Conservation (phyloP, 1,284 basidiomycete species). For the Cryptococcus deneoformans region DNA sequence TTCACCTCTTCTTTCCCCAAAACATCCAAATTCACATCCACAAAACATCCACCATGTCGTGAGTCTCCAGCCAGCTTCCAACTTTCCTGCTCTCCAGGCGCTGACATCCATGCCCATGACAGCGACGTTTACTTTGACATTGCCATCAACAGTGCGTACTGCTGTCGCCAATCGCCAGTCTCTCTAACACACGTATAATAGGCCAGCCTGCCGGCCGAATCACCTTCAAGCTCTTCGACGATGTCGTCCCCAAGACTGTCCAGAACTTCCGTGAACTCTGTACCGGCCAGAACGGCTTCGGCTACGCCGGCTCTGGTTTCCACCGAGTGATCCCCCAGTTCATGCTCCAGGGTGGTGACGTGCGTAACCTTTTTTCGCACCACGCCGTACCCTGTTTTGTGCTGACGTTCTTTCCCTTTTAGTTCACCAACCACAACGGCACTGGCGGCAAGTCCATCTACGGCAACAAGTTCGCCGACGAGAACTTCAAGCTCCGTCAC, state of each 20-base stretch:
- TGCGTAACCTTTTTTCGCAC: constrained; percentile 14
- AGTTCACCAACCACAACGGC: constrained; percentile 63
- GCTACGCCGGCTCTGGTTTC: constrained; percentile 75
- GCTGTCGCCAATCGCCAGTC: neutral
- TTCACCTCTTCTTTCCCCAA: neutral
- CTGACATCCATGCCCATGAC: neutral
- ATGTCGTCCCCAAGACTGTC: constrained; percentile 59
- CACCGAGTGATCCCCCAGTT: constrained; percentile 76
- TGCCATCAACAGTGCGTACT: constrained; percentile 61
- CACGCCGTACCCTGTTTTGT: too few species aligned
- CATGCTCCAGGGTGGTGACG: constrained; percentile 53
- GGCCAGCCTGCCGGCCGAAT: constrained; percentile 62
- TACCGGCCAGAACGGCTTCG: constrained; percentile 73
- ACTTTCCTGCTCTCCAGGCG: neutral
- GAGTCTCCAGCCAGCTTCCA: constrained; percentile 8
- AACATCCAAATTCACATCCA: neutral
- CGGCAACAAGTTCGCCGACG: constrained; percentile 89
- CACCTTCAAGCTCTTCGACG: constrained; percentile 67
- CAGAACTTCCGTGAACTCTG: constrained; percentile 93
- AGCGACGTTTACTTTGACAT: constrained; percentile 70
- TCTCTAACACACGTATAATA: constrained; percentile 14
- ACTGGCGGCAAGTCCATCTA: constrained; percentile 86
- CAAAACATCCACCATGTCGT: constrained; percentile 36
- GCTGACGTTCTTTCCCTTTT: constrained; percentile 2
- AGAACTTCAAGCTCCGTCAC: constrained; percentile 81